Base-by-base conservation (phyloP, 2,329 filamentous ascomycete species). In the Hypoxylon sp. region DNA sequence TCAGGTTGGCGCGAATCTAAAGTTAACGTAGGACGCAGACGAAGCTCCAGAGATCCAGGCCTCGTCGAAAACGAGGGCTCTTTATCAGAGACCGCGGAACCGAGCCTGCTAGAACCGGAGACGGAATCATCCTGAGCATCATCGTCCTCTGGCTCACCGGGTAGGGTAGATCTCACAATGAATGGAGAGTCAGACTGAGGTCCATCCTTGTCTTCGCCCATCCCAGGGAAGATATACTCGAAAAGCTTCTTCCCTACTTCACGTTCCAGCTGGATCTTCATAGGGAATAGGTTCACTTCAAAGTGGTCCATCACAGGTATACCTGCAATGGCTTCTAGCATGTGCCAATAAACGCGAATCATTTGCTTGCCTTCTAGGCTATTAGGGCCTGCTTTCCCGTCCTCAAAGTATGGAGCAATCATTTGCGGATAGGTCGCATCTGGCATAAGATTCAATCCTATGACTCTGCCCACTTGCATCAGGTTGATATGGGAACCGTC, bases 261-360 rank as follows among this genome's bases (percentile, higher is more conserved):
- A 37, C 91, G 91, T 80, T 99, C 96, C 37, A 99, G 85, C 78
- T 99, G 96, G 22, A 99, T 90, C 80, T 94, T 97, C 78, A 99
- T 88, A 0, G 96, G 97, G 79, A 97, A 94, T 19, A 99, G 83
- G 61, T 94, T 94, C 61, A 99, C 93, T 79, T 98, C 94, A 76
- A 99, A 99, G 75, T 97, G 92, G 74, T 98, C 95, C 85, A 99
- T 93, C 33, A 99, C 94, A 0, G 95, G 94, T 68, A 99, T 99
- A 53, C 96, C 96, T 39, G 95, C 96, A 79, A 99, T 98, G 6
- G 96, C 94, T 81, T 99, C 96, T 3, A 99, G 86, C 94, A 98
- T 98, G 78, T 98, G 91, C 94, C 97, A 99, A 78, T 97, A 96
- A 11, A 99, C 93, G 35, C 92, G 90, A 56, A 99, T 87, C 92